A percentile compares a stretch with the other conserved stretches of the same genome.
phyloP scores from a whole-genome alignment of 306 rosid species.

The Medicago truncatula region DNA sequence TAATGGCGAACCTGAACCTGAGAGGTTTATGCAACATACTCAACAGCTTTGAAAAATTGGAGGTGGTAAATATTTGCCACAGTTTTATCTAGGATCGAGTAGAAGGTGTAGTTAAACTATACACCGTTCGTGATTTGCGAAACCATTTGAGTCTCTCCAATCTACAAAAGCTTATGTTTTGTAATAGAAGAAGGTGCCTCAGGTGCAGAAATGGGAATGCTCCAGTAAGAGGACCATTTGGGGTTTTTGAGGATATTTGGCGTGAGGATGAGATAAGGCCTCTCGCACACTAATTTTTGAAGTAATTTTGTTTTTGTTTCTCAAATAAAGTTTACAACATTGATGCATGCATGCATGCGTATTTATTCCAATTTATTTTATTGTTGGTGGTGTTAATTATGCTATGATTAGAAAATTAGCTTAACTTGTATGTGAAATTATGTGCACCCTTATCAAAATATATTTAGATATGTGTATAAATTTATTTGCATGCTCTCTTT shows the following conservation, averaged over 20 bases:
- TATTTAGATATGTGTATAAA: too few relatives aligned
- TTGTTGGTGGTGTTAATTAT: too few relatives aligned
- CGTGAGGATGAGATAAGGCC: neutral
- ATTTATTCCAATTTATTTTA: too few relatives aligned
- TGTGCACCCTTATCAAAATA: too few relatives aligned
- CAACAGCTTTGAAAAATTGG: constrained; percentile 1
- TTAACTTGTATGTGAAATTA: too few relatives aligned
- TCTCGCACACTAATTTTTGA: neutral
- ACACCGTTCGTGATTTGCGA: neutral
- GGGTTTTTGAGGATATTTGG: neutral
- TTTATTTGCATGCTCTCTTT: too few relatives aligned
- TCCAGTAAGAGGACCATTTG: neutral
- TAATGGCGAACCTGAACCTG: neutral
- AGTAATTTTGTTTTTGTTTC: too few relatives aligned
- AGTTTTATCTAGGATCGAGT: neutral
- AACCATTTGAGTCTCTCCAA: neutral
- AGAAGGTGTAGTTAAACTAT: neutral
- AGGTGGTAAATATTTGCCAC: constrained; percentile 41
- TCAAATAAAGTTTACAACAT: too few relatives aligned
- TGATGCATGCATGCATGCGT: too few relatives aligned
- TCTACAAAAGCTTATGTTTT: neutral
- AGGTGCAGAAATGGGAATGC: neutral
- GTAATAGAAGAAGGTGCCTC: neutral
- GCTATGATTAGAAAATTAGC: too few relatives aligned
- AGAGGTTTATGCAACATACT: constrained; percentile 30